Evolutionary conservation across 805 yeast genomes (phyloP).

Genomic region (Saturnispora sekii): DNA sequence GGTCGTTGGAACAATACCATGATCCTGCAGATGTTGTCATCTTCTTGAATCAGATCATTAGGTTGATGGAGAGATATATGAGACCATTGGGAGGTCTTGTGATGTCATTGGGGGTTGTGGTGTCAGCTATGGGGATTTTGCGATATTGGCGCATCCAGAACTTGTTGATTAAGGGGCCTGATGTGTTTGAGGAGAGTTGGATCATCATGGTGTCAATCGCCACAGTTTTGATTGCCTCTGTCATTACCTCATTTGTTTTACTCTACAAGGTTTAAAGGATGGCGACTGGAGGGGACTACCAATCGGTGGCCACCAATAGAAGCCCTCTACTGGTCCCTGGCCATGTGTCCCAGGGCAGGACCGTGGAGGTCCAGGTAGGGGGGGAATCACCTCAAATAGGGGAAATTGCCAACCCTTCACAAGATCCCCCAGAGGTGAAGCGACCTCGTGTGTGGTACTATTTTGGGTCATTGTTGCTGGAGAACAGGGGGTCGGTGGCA

Average conservation of each 20-base stretch:
- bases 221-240: not conserved
- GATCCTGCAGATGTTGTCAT: not conserved
- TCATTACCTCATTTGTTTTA: constrained; percentile 5
- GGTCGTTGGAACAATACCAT: not conserved
- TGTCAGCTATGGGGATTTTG: not conserved
- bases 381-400: not conserved
- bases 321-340: not conserved
- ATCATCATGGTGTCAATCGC: not conserved
- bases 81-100: constrained; percentile 4
- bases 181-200: constrained; percentile 7
- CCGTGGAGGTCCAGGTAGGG: not conserved
- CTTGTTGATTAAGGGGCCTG: not conserved
- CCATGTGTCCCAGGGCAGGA: not conserved
- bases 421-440: constrained; percentile 11
- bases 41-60: not conserved
- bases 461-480: constrained; percentile 31
- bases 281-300: not conserved
- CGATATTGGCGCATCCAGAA: constrained; percentile 1
- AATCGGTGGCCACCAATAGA: not conserved
- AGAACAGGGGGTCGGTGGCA: constrained; percentile 50
- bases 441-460: constrained; percentile 19
- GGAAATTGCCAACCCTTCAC: not conserved
- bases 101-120: constrained; percentile 1
- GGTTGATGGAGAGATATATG: not conserved
- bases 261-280: constrained; percentile 2